Evolutionary conservation across 2,329 filamentous ascomycete genomes (phyloP).

Genomic region (Botrytis byssoidea): DNA sequence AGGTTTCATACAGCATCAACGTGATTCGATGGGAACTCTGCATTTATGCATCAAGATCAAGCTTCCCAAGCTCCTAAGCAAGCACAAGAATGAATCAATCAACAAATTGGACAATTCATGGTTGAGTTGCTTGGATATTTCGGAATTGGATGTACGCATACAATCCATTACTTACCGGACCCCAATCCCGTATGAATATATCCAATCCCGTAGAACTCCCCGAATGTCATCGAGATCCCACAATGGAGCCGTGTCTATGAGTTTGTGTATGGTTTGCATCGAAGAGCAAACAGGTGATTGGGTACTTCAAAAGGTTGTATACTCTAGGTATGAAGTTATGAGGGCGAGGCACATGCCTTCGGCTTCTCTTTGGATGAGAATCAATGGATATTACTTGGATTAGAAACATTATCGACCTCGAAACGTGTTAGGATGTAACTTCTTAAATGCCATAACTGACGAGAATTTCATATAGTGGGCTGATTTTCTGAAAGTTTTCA

Average conservation of each 20-base stretch:
- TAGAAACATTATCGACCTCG: neutral
- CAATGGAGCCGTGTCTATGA: neutral
- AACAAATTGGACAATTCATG: neutral
- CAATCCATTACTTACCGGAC: neutral
- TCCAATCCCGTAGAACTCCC: neutral
- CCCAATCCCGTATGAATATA: conserved; percentile 1
- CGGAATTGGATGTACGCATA: conserved; percentile 4
- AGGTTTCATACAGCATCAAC: neutral
- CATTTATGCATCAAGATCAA: conserved; percentile 5
- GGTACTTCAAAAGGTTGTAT: neutral
- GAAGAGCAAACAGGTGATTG: neutral
- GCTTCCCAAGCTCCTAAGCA: conserved; percentile 1
- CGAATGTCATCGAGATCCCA: conserved; percentile 10
- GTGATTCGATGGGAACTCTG: neutral
- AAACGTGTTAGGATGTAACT: conserved; percentile 5
- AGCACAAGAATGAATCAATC: conserved; percentile 1
- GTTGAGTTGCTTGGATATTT: neutral
- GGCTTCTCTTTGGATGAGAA: neutral
- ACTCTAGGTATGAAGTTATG: conserved; percentile 1
- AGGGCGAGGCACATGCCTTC: neutral
- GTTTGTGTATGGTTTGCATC: neutral
- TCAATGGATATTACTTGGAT: neutral
- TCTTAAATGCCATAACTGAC: conserved; percentile 13
- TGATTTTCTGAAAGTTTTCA: conserved; percentile 15
- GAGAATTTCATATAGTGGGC: conserved; percentile 16